Evolutionary conservation across 805 yeast genomes (phyloP), one percentile per base, ranked within the genome.

Genomic region (Kuraishia floccosa): DNA sequence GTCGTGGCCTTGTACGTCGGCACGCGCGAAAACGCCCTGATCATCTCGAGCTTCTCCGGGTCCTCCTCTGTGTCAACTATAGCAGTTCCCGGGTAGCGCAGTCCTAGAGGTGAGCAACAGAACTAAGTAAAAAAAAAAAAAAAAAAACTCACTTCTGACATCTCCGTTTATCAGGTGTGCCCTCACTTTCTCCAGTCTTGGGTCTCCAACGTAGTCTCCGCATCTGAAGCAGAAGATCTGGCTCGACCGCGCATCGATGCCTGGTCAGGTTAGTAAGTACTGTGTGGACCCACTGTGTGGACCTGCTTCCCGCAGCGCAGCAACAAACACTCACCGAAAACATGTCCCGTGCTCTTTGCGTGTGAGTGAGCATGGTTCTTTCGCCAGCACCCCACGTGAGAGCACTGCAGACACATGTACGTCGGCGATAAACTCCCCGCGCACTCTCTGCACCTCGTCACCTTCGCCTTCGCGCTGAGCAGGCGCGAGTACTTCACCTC

Each of bases 191-290:
- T 79, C 83, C 24, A 81, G 52, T 28, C 56, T 56, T 3, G 68
- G 63, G 42, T 80, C 80, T 37, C 76, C 68, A 17, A 82, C 71
- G 44, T 77, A 79, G 42, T 77, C 76, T 11, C 70, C 68, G 54
- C 97, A 89, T 49, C 66, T 72, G 52, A 81, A 80, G 51, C 97
- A 89, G 46, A 72, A 78, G 27, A 87, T 52, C 28, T 76, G 63
- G 2, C 87, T 87, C 30, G 72, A 66, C 13, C 60, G 58, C 3
- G 85, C 62, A 50, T 80, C 86, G 24, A 84, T 76, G 8, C 56
- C 54, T 47, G 26, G 12, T n/a, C 13, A 12, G 21, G 34, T 33
- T 19, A 21, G 4, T 4, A 24, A 39, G 59, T 58, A 27, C 43
- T 60, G 65, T 32, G 49, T 52, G 29, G 47, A 51, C 11, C 30